Percentiles rank a stretch among this genome's conserved stretches.
Evolutionary conservation across 495 filamentous ascomycete genomes (phyloP).

Genomic region (Polyplosphaeria fusca): DNA sequence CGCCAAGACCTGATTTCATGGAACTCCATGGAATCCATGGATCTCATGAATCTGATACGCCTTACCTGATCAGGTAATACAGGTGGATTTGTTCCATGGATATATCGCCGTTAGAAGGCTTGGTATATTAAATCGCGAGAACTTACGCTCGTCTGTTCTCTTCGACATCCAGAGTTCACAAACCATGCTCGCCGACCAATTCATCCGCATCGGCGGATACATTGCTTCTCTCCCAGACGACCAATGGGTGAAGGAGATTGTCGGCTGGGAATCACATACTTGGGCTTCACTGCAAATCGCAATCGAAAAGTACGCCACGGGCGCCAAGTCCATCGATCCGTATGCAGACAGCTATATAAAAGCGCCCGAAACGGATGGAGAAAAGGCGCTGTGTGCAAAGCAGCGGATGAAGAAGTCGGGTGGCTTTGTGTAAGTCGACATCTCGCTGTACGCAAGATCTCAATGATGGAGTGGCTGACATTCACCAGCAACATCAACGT

Average conservation of each 20-base stretch:
- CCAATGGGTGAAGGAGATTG: slow-evolving; percentile 12
- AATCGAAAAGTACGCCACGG: not conserved
- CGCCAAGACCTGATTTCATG: too few relatives aligned
- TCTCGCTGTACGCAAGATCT: too few relatives aligned
- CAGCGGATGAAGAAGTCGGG: not conserved
- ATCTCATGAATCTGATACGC: too few relatives aligned
- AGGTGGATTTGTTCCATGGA: too few relatives aligned
- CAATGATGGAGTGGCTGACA: too few relatives aligned
- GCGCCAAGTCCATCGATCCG: not conserved
- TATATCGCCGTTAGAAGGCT: too few relatives aligned
- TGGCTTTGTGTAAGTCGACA: slow-evolving; percentile 12
- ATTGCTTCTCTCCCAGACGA: slow-evolving; percentile 10
- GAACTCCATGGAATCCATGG: too few relatives aligned
- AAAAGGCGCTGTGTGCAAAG: not conserved
- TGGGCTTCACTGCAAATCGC: not conserved
- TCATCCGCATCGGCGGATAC: not conserved
- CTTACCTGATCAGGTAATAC: too few relatives aligned
- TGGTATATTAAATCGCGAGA: too few relatives aligned
- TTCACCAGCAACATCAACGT: slow-evolving; percentile 11
- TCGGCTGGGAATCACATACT: not conserved
- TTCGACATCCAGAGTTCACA: too few relatives aligned
- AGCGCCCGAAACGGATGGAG: not conserved
- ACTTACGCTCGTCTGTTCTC: too few relatives aligned
- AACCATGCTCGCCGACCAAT: too few relatives aligned
- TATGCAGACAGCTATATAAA: not conserved